Base-by-base conservation (phyloP, 2,329 filamentous ascomycete species). In the Sporothrix brunneoviolacea region DNA sequence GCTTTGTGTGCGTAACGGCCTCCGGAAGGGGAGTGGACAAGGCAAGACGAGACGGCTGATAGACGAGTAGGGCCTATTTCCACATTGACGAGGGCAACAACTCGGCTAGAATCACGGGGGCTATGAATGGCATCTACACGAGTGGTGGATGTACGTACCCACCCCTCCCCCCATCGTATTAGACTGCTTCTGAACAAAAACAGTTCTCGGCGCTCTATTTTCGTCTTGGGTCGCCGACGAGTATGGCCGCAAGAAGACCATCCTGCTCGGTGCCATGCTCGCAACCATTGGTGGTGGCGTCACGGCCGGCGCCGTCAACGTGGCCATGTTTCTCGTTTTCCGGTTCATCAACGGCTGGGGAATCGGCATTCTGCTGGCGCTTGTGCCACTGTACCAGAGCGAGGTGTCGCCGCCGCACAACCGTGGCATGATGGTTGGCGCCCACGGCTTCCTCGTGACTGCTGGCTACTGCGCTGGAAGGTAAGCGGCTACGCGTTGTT, bases 201-300 rank as follows among this genome's bases (percentile, higher is more conserved):
- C 10, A 44, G 41, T 45, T 30, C 32, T 45, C 13, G 43, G 43
- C 7, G 32, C 44, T 7, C 35, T 48, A 10, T 37, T 40, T 7
- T 32, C 36, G n/a, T 39, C 45, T 0, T 48, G 45, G 36, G 18
- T 15, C 4, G 45, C 45, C 9, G 45, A 48, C 36, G 4, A 15
- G 16, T 32, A 68, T 24, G 71, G 71, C n/a, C 66, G 70, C 16
- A 64, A 66, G 30, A 54, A 58, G 48, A 62, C 62, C 28, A 67
- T 69, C 38, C 50, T 66, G 10, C 35, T 61, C 9, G 65, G 57
- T 18, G 70, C 65, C 2, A 19, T 63, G 39, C 57, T 70, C 45
- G 64, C 69, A 59, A 61, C 60, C 35, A 30, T 66, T 9, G 46
- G 46, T 19, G 36, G 46, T 6, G 46, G 27, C 15, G 30, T 48